phyloP scores from a whole-genome alignment of 108 stramenopile genomes.

The Skeletonema grethae region DNA sequence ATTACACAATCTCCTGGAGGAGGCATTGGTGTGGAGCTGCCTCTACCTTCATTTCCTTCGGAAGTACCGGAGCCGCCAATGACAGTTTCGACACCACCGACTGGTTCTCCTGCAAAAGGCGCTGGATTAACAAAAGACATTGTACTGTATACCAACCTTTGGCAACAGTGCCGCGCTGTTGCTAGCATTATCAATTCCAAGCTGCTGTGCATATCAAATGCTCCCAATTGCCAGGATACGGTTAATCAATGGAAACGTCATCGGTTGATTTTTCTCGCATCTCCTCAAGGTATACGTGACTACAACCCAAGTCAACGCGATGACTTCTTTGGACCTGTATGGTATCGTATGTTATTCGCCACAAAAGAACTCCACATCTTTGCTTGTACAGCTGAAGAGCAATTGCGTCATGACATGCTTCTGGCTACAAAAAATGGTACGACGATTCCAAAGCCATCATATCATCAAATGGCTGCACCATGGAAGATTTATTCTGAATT shows the following conservation, averaged over 20 bases:
- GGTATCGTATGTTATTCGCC: slow-evolving; percentile 32
- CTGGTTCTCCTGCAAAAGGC: slow-evolving; percentile 14
- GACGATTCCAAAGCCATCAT: slow-evolving; percentile 8
- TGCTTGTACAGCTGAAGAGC: slow-evolving; percentile 25
- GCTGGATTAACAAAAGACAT: slow-evolving; percentile 12
- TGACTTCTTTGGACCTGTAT: slow-evolving; percentile 33
- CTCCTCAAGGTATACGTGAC: slow-evolving; percentile 28
- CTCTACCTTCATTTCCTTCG: slow-evolving; percentile 1
- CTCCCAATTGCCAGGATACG: slow-evolving; percentile 9
- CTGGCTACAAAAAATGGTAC: slow-evolving; percentile 4
- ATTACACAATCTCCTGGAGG: slow-evolving; percentile 46
- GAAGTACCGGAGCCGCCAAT: background rate
- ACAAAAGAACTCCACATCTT: slow-evolving; percentile 19
- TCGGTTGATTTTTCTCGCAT: slow-evolving; percentile 38
- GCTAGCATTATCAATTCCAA: slow-evolving; percentile 79
- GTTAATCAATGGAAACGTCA: slow-evolving; percentile 72
- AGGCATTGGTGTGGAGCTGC: slow-evolving; percentile 37
- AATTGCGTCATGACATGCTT: slow-evolving; percentile 25
- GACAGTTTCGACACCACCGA: slow-evolving; percentile 8
- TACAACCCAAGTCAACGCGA: slow-evolving; percentile 23
- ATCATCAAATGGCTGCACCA: slow-evolving; percentile 30
- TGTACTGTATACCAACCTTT: slow-evolving; percentile 18
- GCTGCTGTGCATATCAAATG: slow-evolving; percentile 29
- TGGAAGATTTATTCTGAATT: slow-evolving; percentile 68
- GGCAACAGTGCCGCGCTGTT: slow-evolving; percentile 72